phyloP scores from a whole-genome alignment of 345 rosid genomes.

The Psidium friedrichsthalianum region DNA sequence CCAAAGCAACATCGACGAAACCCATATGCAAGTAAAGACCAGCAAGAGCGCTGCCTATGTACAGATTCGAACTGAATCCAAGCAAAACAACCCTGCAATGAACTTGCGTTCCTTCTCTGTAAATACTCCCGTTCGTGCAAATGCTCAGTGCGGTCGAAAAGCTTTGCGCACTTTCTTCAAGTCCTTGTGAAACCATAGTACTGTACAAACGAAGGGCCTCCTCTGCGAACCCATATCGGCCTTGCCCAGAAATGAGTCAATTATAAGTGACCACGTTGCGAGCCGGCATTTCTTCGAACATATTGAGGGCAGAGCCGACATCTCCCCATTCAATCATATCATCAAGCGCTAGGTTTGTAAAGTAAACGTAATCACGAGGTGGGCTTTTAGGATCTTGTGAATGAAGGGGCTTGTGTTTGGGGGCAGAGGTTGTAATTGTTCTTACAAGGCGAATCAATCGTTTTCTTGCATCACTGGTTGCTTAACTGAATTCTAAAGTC shows the following conservation, averaged over 20 bases:
- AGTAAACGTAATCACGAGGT: conserved; percentile 18
- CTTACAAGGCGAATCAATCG: conserved; percentile 18
- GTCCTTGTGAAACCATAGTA: conserved; percentile 39
- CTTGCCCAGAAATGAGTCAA: conserved; percentile 48
- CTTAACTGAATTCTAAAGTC: background rate
- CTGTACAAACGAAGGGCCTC: conserved; percentile 32
- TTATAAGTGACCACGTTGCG: conserved; percentile 61
- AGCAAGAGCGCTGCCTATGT: conserved; percentile 46
- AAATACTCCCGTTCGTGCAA: conserved; percentile 31
- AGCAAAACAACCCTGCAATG: conserved; percentile 57
- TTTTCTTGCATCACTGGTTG: conserved; percentile 16
- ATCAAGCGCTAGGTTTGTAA: conserved; percentile 29
- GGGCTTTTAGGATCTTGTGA: background rate
- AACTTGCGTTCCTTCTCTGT: conserved; percentile 49
- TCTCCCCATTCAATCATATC: conserved; percentile 25
- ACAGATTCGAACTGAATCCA: conserved; percentile 47
- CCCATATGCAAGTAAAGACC: conserved; percentile 42
- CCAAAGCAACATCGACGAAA: conserved; percentile 24
- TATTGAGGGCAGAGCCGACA: conserved; percentile 24
- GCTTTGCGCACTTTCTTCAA: conserved; percentile 54
- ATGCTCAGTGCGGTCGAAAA: conserved; percentile 58
- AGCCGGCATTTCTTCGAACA: conserved; percentile 48
- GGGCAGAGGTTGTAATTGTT: conserved; percentile 18
- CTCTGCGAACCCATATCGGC: conserved; percentile 20
- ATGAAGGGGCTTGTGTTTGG: conserved; percentile 1